Conservation (phyloP, 2,329 filamentous ascomycete genomes). For the Beauveria sp. region DNA sequence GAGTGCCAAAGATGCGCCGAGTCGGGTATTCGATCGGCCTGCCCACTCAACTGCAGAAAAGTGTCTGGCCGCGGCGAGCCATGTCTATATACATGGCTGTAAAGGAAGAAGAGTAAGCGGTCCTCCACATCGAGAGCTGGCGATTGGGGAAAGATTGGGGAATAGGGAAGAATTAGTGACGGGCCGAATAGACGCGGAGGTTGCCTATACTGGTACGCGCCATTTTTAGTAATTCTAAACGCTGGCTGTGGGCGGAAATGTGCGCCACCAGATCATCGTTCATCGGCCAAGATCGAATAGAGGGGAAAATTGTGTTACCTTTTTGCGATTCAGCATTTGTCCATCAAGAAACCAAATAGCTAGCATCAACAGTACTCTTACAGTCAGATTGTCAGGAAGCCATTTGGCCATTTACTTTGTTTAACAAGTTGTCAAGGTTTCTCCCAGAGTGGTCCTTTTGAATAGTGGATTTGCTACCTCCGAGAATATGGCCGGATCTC, state of each 20-base stretch:
- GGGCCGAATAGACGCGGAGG: slow-evolving; percentile 2
- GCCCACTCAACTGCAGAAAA: not conserved
- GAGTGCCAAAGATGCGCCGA: not conserved
- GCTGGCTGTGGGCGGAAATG: not conserved
- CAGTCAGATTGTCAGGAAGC: not conserved
- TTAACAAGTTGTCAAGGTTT: not conserved
- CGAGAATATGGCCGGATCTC: slow-evolving; percentile 1
- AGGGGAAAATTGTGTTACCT: too few relatives aligned
- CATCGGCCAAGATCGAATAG: too few relatives aligned
- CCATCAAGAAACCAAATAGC: not conserved
- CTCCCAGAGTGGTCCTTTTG: not conserved
- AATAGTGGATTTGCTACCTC: not conserved
- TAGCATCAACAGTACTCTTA: not conserved
- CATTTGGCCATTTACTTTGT: not conserved
- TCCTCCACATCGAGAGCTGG: not conserved
- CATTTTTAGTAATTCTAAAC: not conserved
- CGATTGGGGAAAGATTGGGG: not conserved
- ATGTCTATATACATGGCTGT: not conserved
- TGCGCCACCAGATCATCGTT: too few relatives aligned
- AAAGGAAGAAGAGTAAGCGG: not conserved
- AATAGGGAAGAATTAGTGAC: not conserved
- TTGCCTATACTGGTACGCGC: not conserved
- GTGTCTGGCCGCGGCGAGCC: not conserved
- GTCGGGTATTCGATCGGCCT: not conserved
- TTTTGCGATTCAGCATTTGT: not conserved